Base-by-base conservation (phyloP, 2,329 filamentous ascomycete genomes). In the Fusarium verrucosum region DNA sequence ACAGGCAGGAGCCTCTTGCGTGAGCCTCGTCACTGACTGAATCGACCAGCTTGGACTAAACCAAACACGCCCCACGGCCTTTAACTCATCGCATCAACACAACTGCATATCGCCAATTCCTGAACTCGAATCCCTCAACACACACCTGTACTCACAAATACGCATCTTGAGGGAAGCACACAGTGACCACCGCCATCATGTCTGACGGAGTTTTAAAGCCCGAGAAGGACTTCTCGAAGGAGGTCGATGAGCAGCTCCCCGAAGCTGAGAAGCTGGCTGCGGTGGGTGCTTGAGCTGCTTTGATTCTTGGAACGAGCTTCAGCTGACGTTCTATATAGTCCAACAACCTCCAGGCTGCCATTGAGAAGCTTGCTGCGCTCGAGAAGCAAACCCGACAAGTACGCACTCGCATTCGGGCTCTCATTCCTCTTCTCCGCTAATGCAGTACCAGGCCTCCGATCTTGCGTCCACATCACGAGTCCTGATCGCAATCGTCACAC, bases 351-450 rank as follows among this genome's bases (percentile, higher is more conserved):
- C 89, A 92, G 78, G 89, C 85, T 61, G 94, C 94, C 56, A 90
- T 99, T 75, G 95, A 99, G 81, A 97, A 97, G 85, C 90, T 99
- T 71, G 84, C 93, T 56, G 83, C 84, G 40, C 84, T 99, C 65
- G 95, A 99, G 85, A 99, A 99, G 83, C 94, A 98, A 83, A 92
- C 95, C 70, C 90, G 95, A 82, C 95, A 99, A 87, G 93, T 96
- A 81, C 72, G 78, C 63, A 50, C 45, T 68, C 10, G 78, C 62
- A 50, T 43, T 68, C n/a, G 40, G 41, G 41, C 32, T 57, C 62
- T 58, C 26, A 47, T 46, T 50, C 40, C 47, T 36, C 63, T 52
- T 44, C 62, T 57, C 50, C 42, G 46, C 59, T 64, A 40, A 68
- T 58, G 41, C 45, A 54, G n/a, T 16, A 25, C 68, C 28, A 96